Evolutionary conservation across 2,329 filamentous ascomycete species (phyloP), one percentile per base, ranked within the genome.

Genomic region (Fusarium decemcellulare): DNA sequence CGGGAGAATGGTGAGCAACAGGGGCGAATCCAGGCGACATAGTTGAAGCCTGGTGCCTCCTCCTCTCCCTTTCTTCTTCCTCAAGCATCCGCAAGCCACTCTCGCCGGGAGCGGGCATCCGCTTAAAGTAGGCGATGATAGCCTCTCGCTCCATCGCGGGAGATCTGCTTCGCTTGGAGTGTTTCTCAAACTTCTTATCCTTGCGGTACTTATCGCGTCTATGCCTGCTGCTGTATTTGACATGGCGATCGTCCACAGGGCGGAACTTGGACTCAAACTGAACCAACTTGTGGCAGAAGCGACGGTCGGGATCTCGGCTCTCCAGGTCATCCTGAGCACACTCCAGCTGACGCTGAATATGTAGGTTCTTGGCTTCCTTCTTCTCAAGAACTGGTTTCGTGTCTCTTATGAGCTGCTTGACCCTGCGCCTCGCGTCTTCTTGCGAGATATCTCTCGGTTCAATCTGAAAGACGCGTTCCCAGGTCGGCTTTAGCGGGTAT

Each of bases 61-160:
- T 44, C 30, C 39, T 52, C 36, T 44, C 56, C 27, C 67, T 68
- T 27, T 74, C 62, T 39, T 63, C 56, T 15, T 76, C 73, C 7
- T 70, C 48, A 32, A 76, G 65, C 68, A 80, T 75, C 30, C 59
- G 68, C 55, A 77, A 43, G 42, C 73, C 72, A 58, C 81, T 72
- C 8, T 77, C 77, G 1, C 75, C 75, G 1, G 67, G 64, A 23
- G 74, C 76, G 2, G 83, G 84, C 4, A 75, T 74, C 9, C 81
- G 77, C 67, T 81, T 83, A 70, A 84, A 87, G 72, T 85, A 87
- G 11, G 80, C 81, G 2, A 79, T 84, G 43, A 87, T 74, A 10
- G 81, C 81, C 9, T 80, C 67, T 10, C 80, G 78, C 67, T 85
- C 81, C 14, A 72, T 73, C n/a, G 70, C 73, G 50, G 59, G 76